Evolutionary conservation across 208 protist genomes (phyloP), one percentile per base, ranked within the genome.

Genomic region (Herpetomonas muscarum): DNA sequence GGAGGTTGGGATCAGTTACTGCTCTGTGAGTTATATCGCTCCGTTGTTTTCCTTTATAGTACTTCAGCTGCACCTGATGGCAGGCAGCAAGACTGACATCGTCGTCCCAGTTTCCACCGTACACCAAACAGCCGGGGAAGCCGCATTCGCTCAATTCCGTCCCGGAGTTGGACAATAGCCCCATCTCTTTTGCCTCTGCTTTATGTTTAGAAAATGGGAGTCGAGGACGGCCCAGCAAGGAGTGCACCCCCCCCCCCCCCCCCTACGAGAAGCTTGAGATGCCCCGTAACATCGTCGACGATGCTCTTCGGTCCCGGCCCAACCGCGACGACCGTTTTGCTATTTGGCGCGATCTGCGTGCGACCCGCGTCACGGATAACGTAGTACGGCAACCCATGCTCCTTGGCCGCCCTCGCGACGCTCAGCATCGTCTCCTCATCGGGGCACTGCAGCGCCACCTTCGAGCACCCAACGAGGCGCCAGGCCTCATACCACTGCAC

Each of bases 231-330:
- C n/a, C n/a, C n/a, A n/a, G n/a, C n/a, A n/a, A n/a, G n/a, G n/a
- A n/a, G n/a, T n/a, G n/a, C n/a, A n/a, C n/a, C n/a, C n/a, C n/a
- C n/a, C n/a, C n/a, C n/a, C n/a, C n/a, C n/a, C n/a, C n/a, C n/a
- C n/a, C n/a, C n/a, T n/a, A n/a, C n/a, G n/a, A 97, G 67, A 22
- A 98, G 68, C 67, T 97, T 98, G 28, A 97, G 66, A 9, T 93
- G 48, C 7, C 81, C 81, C 1, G 94, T 97, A 1, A 97, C 75
- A 17, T 81, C 51, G 45, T 98, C 85, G 0, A 98, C 79, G 0
- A 79, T 28, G 19, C 59, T 69, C 41, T 79, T 74, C 9, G 90
- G 92, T 1, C 78, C 93, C 12, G 90, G 85, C 10, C 90, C 90
- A 21, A 96, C 78, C 12, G 92, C 87, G 5, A 98, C 46, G 0